Percentiles rank a stretch among this genome's conserved stretches.
These are phyloP conservation scores for Plasmodium cynomolgi DNA, from an alignment of 169 alveolate genomes.

Conservation along the genomic window DNA sequence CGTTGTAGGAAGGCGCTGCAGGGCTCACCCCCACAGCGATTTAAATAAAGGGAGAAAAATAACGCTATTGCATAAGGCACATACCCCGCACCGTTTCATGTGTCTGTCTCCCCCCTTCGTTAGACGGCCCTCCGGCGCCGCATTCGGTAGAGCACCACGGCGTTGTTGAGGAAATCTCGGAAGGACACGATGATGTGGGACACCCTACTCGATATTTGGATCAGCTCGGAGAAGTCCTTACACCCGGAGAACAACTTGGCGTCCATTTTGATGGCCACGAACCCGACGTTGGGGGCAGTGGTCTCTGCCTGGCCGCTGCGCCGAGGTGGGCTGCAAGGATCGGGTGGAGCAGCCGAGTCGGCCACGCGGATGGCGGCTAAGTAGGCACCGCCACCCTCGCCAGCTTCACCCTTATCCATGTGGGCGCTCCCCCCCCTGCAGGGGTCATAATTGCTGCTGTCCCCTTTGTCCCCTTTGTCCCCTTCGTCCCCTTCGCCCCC, in stretches of 20 bases:
- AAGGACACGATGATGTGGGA: constrained; percentile 66
- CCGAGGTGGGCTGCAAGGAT: background rate
- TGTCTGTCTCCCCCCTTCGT: background rate
- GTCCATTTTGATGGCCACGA: constrained; percentile 62
- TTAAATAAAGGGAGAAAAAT: background rate
- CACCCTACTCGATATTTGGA: constrained; percentile 49
- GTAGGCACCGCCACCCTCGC: background rate
- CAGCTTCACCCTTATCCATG: background rate
- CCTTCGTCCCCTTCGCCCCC: background rate
- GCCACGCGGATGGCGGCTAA: background rate
- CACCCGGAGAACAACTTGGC: constrained; percentile 25
- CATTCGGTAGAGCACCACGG: constrained; percentile 40
- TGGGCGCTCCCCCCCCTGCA: background rate
- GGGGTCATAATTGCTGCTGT: background rate
- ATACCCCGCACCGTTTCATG: background rate
- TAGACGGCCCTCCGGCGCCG: constrained; percentile 31
- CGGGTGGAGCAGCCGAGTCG: background rate
- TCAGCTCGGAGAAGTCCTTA: constrained; percentile 65
- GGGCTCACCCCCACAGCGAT: background rate
- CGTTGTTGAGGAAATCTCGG: constrained; percentile 57
- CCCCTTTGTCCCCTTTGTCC: background rate
- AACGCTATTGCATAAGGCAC: background rate
- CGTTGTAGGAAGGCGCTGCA: no score
- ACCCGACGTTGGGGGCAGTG: constrained; percentile 51
- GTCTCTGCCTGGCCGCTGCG: background rate